These are phyloP conservation scores for Diaporthe nobilis DNA, from an alignment of 2,329 filamentous ascomycete species.

Conservation along the genomic window DNA sequence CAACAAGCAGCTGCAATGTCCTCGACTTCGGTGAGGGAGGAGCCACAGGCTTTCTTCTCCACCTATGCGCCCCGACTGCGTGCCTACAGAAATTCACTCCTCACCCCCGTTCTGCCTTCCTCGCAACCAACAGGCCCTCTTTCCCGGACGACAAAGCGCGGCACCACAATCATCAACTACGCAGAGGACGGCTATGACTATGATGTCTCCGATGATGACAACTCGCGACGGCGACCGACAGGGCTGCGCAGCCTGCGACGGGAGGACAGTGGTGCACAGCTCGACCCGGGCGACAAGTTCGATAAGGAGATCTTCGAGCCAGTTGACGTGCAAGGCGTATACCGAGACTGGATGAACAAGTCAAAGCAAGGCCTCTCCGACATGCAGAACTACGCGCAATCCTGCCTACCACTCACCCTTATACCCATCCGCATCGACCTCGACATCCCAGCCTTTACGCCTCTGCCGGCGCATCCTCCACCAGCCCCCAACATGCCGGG, in stretches of 20 bases:
- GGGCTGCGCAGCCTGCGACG: slow-evolving; percentile 86
- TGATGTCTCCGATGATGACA: slow-evolving; percentile 79
- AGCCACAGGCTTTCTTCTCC: slow-evolving; percentile 88
- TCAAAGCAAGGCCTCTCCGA: slow-evolving; percentile 68
- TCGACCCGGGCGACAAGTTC: slow-evolving; percentile 80
- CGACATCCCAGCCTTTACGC: slow-evolving; percentile 85
- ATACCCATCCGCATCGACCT: slow-evolving; percentile 98
- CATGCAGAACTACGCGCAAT: slow-evolving; percentile 73
- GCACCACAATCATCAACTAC: slow-evolving; percentile 97
- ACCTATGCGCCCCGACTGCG: slow-evolving; percentile 93
- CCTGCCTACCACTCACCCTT: slow-evolving; percentile 86
- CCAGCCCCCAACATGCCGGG: slow-evolving; percentile 65
- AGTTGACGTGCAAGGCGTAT: slow-evolving; percentile 89
- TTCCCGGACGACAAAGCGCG: slow-evolving; percentile 94
- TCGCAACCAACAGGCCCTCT: slow-evolving; percentile 74
- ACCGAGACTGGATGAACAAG: slow-evolving; percentile 96
- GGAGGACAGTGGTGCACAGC: slow-evolving; percentile 76
- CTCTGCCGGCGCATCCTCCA: slow-evolving; percentile 74
- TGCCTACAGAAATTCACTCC: slow-evolving; percentile 90
- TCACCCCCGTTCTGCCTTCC: slow-evolving; percentile 85
- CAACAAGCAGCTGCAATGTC: slow-evolving; percentile 56
- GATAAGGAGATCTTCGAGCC: slow-evolving; percentile 86
- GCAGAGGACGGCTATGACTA: slow-evolving; percentile 96
- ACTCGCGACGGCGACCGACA: slow-evolving; percentile 82
- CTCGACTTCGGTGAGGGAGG: slow-evolving; percentile 54